These are phyloP conservation scores for Metschnikowia reukaufii DNA, from an alignment of 805 yeast genomes.

Conservation along the genomic window DNA sequence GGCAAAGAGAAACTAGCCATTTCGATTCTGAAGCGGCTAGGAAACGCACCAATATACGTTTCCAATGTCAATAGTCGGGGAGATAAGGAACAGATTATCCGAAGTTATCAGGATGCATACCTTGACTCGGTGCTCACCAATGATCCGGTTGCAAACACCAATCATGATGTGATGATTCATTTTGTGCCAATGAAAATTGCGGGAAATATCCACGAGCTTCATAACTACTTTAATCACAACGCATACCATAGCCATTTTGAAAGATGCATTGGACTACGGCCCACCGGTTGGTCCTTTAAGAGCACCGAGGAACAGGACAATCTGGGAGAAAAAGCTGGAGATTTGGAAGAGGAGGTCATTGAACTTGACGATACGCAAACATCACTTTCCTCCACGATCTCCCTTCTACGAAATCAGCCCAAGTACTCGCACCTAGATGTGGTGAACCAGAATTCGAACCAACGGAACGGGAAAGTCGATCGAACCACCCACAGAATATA, in stretches of 20 bases:
- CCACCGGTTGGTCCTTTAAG: slow-evolving; percentile 87
- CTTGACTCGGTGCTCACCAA: slow-evolving; percentile 30
- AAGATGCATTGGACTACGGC: slow-evolving; percentile 69
- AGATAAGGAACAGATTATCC: slow-evolving; percentile 42
- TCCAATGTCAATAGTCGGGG: slow-evolving; percentile 46
- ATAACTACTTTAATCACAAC: slow-evolving; percentile 49
- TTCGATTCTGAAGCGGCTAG: slow-evolving; percentile 51
- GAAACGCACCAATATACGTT: slow-evolving; percentile 54
- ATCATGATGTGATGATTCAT: slow-evolving; percentile 58
- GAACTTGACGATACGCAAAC: slow-evolving; percentile 9
- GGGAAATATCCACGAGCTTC: slow-evolving; percentile 45
- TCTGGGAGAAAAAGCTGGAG: not conserved
- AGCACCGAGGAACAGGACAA: slow-evolving; percentile 14
- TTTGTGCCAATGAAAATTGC: slow-evolving; percentile 66
- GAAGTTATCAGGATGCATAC: slow-evolving; percentile 46
- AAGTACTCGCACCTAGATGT: slow-evolving; percentile 28
- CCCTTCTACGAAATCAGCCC: slow-evolving; percentile 22
- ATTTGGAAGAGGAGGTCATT: slow-evolving; percentile 5
- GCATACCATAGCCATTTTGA: slow-evolving; percentile 49
- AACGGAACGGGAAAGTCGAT: slow-evolving; percentile 22
- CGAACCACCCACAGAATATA: slow-evolving; percentile 45
- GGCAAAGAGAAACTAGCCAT: slow-evolving; percentile 90
- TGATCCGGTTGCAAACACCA: slow-evolving; percentile 41
- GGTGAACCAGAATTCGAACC: slow-evolving; percentile 28
- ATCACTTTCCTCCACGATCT: slow-evolving; percentile 9